Percentiles rank a stretch among this genome's conserved stretches.
These are phyloP conservation scores for Russula griseocarnosa DNA, from an alignment of 768 basidiomycete genomes.

Conservation along the genomic window DNA sequence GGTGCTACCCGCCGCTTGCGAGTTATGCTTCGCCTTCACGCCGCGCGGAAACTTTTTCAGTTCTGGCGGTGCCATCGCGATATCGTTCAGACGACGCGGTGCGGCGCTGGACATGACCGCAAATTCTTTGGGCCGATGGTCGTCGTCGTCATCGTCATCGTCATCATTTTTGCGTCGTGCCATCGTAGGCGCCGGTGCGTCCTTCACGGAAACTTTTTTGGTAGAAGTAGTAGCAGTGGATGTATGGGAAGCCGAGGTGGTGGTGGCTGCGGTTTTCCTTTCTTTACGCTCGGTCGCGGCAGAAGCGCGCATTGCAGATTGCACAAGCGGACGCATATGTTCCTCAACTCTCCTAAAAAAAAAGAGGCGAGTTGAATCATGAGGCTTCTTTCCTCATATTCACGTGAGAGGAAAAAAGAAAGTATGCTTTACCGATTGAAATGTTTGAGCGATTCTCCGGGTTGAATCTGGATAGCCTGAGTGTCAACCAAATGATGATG, in stretches of 20 bases:
- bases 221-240: neutral
- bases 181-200: too few relatives aligned
- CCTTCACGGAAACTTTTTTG: neutral
- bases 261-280: conserved; percentile 30
- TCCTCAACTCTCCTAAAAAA: conserved; percentile 79
- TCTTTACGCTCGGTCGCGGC: conserved; percentile 47
- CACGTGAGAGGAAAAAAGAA: neutral
- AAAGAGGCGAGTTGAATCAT: too few relatives aligned
- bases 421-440: conserved; percentile 58
- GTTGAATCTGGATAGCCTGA: conserved; percentile 42
- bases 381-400: too few relatives aligned
- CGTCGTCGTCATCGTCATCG: neutral
- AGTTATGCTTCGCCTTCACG: conserved; percentile 31
- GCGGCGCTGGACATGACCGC: conserved; percentile 46
- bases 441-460: conserved; percentile 68
- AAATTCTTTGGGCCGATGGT: conserved; percentile 45
- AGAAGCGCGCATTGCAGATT: conserved; percentile 56
- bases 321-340: conserved; percentile 61
- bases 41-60: conserved; percentile 54
- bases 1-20: neutral
- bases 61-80: conserved; percentile 64
- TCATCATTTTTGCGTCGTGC: neutral
- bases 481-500: conserved; percentile 23
- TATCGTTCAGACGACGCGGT: conserved; percentile 66
- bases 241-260: neutral